These are phyloP conservation scores for Claviceps sp. DNA, from an alignment of 2,329 filamentous ascomycete species.

Conservation along the genomic window DNA sequence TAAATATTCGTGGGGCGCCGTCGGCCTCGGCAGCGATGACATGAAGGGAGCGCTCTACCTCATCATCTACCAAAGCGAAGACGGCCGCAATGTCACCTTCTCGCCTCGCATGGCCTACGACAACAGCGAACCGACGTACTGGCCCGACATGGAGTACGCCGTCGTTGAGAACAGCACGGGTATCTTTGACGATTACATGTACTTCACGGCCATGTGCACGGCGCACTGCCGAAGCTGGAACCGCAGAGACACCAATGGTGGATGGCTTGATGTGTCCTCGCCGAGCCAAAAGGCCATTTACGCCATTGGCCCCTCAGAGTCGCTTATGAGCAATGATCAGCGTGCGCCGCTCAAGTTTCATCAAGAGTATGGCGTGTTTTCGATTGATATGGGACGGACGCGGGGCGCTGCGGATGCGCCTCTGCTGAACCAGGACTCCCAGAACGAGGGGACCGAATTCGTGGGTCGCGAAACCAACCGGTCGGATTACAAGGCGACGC, in stretches of 20 bases:
- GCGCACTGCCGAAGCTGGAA: constrained; percentile 39
- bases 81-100: constrained; percentile 37
- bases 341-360: constrained; percentile 38
- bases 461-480: constrained; percentile 18
- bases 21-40: constrained; percentile 39
- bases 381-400: constrained; percentile 40
- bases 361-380: constrained; percentile 38
- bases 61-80: constrained; percentile 36
- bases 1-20: constrained; percentile 35
- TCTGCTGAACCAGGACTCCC: constrained; percentile 19
- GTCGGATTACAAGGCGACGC: constrained; percentile 25
- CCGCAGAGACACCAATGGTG: constrained; percentile 16
- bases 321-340: constrained; percentile 27
- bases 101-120: constrained; percentile 38
- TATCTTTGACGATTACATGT: constrained; percentile 30
- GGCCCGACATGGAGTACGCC: constrained; percentile 28
- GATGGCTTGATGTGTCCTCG: constrained; percentile 36
- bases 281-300: constrained; percentile 38
- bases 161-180: constrained; percentile 31
- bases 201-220: constrained; percentile 37
- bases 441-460: constrained; percentile 23
- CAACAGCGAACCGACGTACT: constrained; percentile 38
- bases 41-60: constrained; percentile 41
- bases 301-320: constrained; percentile 37
- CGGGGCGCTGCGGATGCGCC: constrained; percentile 31